phyloP scores from a whole-genome alignment of 495 filamentous ascomycete species.

The Penicillium desertorum region DNA sequence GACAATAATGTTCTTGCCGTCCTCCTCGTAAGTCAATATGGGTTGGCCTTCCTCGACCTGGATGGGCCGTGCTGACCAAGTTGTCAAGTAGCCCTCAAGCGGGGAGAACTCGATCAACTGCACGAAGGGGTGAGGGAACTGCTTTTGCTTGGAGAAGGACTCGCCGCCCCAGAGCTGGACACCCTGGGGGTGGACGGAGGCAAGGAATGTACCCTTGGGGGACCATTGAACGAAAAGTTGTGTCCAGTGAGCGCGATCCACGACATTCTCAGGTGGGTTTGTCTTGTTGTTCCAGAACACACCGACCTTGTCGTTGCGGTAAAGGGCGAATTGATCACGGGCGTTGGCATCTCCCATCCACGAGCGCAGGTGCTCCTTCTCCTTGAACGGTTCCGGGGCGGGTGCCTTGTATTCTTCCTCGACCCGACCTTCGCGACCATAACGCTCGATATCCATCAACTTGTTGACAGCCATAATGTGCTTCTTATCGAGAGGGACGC shows the following conservation, averaged over 20 bases:
- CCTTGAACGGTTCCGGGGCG: constrained; percentile 71
- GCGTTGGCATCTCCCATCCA: constrained; percentile 84
- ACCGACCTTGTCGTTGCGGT: constrained; percentile 81
- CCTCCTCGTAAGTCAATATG: constrained; percentile 80
- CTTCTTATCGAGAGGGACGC: constrained; percentile 85
- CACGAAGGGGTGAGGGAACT: constrained; percentile 91
- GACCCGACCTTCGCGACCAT: constrained; percentile 87
- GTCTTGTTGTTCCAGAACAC: constrained; percentile 98
- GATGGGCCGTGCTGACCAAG: constrained; percentile 92
- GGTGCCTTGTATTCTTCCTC: constrained; percentile 86
- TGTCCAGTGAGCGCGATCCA: constrained; percentile 93
- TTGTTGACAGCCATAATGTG: constrained; percentile 96
- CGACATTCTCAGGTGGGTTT: constrained; percentile 80
- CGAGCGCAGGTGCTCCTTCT: constrained; percentile 92
- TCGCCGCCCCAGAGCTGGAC: constrained; percentile 95
- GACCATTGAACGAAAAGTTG: constrained; percentile 98
- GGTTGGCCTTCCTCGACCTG: constrained; percentile 81
- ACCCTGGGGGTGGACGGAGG: constrained; percentile 91
- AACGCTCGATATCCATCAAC: constrained; percentile 94
- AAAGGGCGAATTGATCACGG: constrained; percentile 93
- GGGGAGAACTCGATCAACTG: constrained; percentile 96
- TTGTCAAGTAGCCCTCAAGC: constrained; percentile 87
- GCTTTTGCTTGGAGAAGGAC: constrained; percentile 83
- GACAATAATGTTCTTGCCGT: constrained; percentile 98
- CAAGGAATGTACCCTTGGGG: constrained; percentile 87